Percentiles rank a stretch among this genome's conserved stretches.
Evolutionary conservation across 441 rosid species (phyloP).

Genomic region (Erodium chrysanthum): DNA sequence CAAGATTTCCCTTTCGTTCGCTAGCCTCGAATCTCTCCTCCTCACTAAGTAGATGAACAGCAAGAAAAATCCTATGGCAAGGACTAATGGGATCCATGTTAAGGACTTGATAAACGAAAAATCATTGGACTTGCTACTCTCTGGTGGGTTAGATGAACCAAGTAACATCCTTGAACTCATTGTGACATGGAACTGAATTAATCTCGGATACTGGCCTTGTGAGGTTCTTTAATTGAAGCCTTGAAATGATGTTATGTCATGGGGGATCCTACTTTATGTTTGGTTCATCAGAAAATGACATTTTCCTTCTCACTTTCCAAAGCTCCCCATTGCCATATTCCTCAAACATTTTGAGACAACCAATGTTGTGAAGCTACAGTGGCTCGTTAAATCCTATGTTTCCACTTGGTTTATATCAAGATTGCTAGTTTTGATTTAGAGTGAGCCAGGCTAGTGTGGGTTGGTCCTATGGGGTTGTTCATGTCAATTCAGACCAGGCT

Average conservation of each 20-base stretch:
- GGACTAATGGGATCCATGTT: conserved; percentile 15
- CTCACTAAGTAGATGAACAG: conserved; percentile 19
- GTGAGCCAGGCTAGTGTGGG: not conserved
- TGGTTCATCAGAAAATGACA: not conserved
- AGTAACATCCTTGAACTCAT: not conserved
- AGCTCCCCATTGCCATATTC: not conserved
- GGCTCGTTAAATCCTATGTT: not conserved
- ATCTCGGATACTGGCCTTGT: not conserved
- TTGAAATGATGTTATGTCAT: not conserved
- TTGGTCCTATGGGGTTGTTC: not conserved
- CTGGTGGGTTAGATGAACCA: not conserved
- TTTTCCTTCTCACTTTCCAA: not conserved
- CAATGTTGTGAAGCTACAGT: not conserved
- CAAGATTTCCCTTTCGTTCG: conserved; percentile 23
- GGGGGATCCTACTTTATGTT: not conserved
- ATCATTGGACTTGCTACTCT: too few species aligned
- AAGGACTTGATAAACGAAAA: not conserved
- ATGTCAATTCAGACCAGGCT: not conserved
- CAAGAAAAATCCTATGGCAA: conserved; percentile 18
- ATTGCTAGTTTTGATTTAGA: not conserved
- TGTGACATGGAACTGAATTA: not conserved
- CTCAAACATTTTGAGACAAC: not conserved
- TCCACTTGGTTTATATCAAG: not conserved
- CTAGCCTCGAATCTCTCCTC: conserved; percentile 16
- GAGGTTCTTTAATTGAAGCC: not conserved